A percentile compares a stretch with the other conserved stretches of the same genome.
These are phyloP conservation scores for Kwoniella bestiolae DNA, from an alignment of 768 basidiomycete genomes.

Conservation along the genomic window DNA sequence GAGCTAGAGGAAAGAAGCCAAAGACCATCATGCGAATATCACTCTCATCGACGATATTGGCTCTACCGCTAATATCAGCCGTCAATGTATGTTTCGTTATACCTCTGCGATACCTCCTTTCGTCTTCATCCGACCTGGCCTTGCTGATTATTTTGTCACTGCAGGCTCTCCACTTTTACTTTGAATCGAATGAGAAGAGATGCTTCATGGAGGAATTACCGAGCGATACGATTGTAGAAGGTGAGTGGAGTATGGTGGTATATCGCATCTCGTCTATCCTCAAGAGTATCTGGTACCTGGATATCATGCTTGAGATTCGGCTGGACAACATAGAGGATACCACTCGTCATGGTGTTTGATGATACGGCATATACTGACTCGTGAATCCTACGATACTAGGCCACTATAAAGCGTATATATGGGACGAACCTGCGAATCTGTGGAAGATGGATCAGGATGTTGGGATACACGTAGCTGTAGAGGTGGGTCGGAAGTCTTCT, in stretches of 20 bases:
- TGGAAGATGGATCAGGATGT: conserved; percentile 76
- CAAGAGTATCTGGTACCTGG: background rate
- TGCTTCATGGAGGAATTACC: conserved; percentile 98
- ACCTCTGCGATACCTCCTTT: background rate
- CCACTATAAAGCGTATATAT: conserved; percentile 90
- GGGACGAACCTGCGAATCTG: conserved; percentile 71
- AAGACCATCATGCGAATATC: conserved; percentile 17
- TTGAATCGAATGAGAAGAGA: conserved; percentile 87
- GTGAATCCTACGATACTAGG: conserved; percentile 62
- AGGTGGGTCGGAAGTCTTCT: conserved; percentile 61
- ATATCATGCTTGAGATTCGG: too few relatives aligned
- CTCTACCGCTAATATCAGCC: conserved; percentile 24
- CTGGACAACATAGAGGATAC: too few relatives aligned
- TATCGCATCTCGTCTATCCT: background rate
- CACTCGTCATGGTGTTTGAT: too few relatives aligned
- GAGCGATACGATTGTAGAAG: conserved; percentile 91
- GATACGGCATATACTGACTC: background rate
- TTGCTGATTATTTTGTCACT: background rate
- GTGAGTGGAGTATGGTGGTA: too few relatives aligned
- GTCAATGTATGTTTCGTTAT: conserved; percentile 23
- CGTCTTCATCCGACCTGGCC: too few relatives aligned
- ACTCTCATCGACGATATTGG: conserved; percentile 1
- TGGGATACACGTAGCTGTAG: conserved; percentile 87
- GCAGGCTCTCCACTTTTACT: conserved; percentile 88
- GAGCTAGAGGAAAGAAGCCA: background rate